phyloP scores from a whole-genome alignment of 2,329 filamentous ascomycete species.

The Bipolaris bicolor region DNA sequence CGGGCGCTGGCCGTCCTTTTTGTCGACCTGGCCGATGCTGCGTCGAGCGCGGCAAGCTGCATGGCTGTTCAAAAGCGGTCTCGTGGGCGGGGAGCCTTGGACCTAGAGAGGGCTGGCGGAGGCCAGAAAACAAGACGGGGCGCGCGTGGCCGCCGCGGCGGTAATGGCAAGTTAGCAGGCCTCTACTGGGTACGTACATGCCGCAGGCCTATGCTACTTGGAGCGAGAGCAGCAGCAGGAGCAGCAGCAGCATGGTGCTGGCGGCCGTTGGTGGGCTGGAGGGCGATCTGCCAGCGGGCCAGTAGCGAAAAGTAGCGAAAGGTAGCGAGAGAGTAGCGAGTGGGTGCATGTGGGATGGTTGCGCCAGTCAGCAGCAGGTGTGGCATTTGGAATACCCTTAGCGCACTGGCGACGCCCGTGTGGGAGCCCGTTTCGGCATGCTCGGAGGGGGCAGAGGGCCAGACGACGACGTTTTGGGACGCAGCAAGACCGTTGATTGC shows the following conservation, averaged over 20 bases:
- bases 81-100: not conserved
- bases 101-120: not conserved
- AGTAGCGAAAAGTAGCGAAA: conserved; percentile 21
- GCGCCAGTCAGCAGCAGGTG: conserved; percentile 20
- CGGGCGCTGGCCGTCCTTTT: conserved; percentile 10
- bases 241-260: not conserved
- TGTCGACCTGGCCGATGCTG: conserved; percentile 10
- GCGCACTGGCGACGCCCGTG: conserved; percentile 4
- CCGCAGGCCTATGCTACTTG: too few relatives aligned
- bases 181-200: too few relatives aligned
- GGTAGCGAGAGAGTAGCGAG: conserved; percentile 20
- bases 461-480: conserved; percentile 28
- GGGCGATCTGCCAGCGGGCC: conserved; percentile 28
- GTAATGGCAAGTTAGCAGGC: not conserved
- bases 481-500: conserved; percentile 10
- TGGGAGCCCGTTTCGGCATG: conserved; percentile 18
- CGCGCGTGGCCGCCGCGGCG: not conserved
- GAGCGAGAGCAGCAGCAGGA: not conserved
- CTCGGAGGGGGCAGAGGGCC: not conserved
- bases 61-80: not conserved
- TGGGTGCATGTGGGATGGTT: conserved; percentile 22
- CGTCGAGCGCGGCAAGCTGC: conserved; percentile 11
- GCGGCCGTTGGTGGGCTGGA: conserved; percentile 25
- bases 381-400: conserved; percentile 31
- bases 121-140: not conserved